Conservation (phyloP, 352 stramenopile species). For the Globisporangium heterothallicum region DNA sequence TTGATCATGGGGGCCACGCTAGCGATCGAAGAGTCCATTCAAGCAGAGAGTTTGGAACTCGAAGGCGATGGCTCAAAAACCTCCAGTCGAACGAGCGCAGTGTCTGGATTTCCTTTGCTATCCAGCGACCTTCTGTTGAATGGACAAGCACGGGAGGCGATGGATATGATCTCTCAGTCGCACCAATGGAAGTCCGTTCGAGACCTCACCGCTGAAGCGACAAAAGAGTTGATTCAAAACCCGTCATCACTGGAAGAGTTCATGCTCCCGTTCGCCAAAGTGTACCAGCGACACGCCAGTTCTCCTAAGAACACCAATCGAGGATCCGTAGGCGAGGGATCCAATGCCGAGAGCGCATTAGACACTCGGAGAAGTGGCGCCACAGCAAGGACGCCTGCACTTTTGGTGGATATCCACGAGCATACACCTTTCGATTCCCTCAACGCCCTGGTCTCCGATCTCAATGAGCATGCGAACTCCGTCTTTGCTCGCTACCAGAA, state of each 20-base stretch:
- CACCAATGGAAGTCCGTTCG: conserved; percentile 46
- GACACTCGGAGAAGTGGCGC: conserved; percentile 1
- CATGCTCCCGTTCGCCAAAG: conserved; percentile 24
- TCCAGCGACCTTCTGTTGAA: conserved; percentile 14
- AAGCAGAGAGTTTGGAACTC: neutral
- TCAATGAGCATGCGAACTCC: neutral
- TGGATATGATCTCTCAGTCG: conserved; percentile 26
- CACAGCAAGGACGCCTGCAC: conserved; percentile 6
- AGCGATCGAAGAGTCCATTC: conserved; percentile 54
- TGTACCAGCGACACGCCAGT: conserved; percentile 13
- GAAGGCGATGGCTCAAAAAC: neutral
- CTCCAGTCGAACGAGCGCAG: conserved; percentile 4
- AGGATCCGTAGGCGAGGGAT: conserved; percentile 4
- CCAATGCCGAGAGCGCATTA: conserved; percentile 4
- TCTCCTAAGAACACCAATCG: conserved; percentile 4
- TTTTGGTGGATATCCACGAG: conserved; percentile 17
- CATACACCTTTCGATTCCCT: conserved; percentile 13
- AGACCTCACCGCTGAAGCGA: conserved; percentile 59
- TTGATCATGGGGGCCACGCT: conserved; percentile 81
- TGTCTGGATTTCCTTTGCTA: neutral
- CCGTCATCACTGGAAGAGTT: conserved; percentile 31
- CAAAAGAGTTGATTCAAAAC: conserved; percentile 51
- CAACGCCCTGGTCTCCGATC: conserved; percentile 4
- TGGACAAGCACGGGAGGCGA: conserved; percentile 12
- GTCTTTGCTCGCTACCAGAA: conserved; percentile 27